A percentile compares a stretch with the other conserved stretches of the same genome.
These are phyloP conservation scores for Didymella arachidicola DNA, from an alignment of 2,329 filamentous ascomycete genomes.

Conservation along the genomic window DNA sequence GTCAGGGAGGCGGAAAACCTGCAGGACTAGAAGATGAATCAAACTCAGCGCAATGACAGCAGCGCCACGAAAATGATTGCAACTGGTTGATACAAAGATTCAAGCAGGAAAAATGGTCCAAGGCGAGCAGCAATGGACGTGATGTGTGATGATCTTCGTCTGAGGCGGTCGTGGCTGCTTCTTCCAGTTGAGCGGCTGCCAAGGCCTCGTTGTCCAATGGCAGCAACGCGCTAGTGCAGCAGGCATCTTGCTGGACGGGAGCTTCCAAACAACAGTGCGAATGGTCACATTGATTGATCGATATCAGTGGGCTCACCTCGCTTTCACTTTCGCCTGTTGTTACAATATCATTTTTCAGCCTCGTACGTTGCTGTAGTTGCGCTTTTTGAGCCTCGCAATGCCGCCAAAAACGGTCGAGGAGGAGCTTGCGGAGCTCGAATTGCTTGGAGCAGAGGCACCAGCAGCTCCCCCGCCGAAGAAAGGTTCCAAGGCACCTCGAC, in stretches of 20 bases:
- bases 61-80: constrained; percentile 24
- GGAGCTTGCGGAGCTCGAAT: constrained; percentile 56
- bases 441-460: constrained; percentile 44
- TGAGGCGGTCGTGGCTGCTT: constrained; percentile 44
- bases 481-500: constrained; percentile 54
- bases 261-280: constrained; percentile 27
- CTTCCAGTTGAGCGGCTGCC: constrained; percentile 37
- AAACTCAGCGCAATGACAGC: constrained; percentile 29
- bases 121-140: constrained; percentile 31
- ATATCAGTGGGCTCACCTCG: neutral
- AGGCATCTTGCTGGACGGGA: constrained; percentile 27
- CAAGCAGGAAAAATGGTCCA: constrained; percentile 28
- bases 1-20: constrained; percentile 43
- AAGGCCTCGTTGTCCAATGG: constrained; percentile 34
- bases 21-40: constrained; percentile 33
- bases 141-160: constrained; percentile 49
- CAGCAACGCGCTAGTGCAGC: constrained; percentile 31
- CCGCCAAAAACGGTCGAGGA: constrained; percentile 56
- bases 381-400: constrained; percentile 32
- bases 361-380: constrained; percentile 4
- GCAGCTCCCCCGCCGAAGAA: constrained; percentile 53
- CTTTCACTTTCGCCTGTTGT: constrained; percentile 4
- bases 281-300: constrained; percentile 6
- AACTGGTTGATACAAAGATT: constrained; percentile 23
- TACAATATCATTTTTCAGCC: neutral